Conservation (phyloP, 2,329 filamentous ascomycete genomes). For the Monosporascus sp. region DNA sequence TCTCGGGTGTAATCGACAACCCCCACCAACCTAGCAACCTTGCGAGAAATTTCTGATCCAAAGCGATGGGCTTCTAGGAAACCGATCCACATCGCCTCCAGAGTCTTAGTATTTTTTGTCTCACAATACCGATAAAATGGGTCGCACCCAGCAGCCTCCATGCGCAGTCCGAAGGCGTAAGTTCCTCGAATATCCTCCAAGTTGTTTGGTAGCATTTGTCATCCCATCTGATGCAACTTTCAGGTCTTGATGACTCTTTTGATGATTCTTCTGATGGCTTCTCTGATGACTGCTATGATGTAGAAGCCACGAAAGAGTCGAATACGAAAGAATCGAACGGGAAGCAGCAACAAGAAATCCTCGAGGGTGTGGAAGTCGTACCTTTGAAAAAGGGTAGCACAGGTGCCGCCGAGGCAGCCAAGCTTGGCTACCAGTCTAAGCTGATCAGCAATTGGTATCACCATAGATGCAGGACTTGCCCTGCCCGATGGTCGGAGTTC, state of each 20-base stretch:
- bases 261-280: not conserved
- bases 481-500: constrained; percentile 24
- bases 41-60: too few relatives aligned
- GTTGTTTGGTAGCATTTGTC: not conserved
- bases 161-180: not conserved
- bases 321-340: not conserved
- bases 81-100: not conserved
- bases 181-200: not conserved
- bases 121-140: not conserved
- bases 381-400: constrained; percentile 3
- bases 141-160: not conserved
- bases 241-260: too few relatives aligned
- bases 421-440: constrained; percentile 7
- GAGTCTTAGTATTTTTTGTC: not conserved
- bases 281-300: not conserved
- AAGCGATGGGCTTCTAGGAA: too few relatives aligned
- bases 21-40: too few relatives aligned
- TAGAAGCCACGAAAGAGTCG: not conserved
- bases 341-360: constrained; percentile 1
- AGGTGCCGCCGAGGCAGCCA: constrained; percentile 4
- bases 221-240: not conserved
- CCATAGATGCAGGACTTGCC: constrained; percentile 22
- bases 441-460: constrained; percentile 13
- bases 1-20: too few relatives aligned
- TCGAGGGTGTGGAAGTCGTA: constrained; percentile 6